These are phyloP conservation scores for Wickerhamomyces rabaulensis DNA, from an alignment of 805 yeast genomes.

Conservation along the genomic window DNA sequence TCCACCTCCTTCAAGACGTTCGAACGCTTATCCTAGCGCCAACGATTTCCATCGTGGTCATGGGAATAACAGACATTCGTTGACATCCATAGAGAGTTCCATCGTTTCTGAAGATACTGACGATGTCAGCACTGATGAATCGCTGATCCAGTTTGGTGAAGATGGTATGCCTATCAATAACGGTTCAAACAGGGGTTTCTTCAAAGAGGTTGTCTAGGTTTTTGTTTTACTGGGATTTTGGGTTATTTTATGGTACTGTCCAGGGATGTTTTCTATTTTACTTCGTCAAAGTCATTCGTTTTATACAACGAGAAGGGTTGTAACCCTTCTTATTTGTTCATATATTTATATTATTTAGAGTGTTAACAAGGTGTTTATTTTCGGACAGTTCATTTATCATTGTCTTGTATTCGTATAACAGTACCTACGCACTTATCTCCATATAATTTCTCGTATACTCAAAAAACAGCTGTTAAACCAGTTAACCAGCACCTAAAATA, in stretches of 20 bases:
- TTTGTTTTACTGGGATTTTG: too few relatives aligned
- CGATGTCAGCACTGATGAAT: constrained; percentile 19
- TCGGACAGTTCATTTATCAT: too few relatives aligned
- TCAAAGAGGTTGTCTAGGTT: constrained; percentile 19
- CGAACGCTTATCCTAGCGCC: constrained; percentile 1
- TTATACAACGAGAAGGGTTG: too few relatives aligned
- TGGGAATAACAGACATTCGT: constrained; percentile 18
- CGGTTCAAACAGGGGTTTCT: constrained; percentile 15
- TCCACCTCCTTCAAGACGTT: constrained; percentile 20
- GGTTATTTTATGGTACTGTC: too few relatives aligned
- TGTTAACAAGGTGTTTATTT: too few relatives aligned
- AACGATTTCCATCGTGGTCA: constrained; percentile 13
- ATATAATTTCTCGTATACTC: neutral
- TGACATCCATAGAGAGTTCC: constrained; percentile 19
- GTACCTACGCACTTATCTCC: too few relatives aligned
- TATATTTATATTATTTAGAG: neutral
- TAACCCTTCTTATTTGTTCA: neutral
- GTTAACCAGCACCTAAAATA: neutral
- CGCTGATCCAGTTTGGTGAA: constrained; percentile 11
- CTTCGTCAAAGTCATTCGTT: too few relatives aligned
- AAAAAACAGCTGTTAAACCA: neutral
- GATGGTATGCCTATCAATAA: neutral
- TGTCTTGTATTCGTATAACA: too few relatives aligned
- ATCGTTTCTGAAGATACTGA: constrained; percentile 21
- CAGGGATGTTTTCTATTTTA: too few relatives aligned